phyloP scores from a whole-genome alignment of 2,329 filamentous ascomycete genomes.

The Pseudocercospora vitis region DNA sequence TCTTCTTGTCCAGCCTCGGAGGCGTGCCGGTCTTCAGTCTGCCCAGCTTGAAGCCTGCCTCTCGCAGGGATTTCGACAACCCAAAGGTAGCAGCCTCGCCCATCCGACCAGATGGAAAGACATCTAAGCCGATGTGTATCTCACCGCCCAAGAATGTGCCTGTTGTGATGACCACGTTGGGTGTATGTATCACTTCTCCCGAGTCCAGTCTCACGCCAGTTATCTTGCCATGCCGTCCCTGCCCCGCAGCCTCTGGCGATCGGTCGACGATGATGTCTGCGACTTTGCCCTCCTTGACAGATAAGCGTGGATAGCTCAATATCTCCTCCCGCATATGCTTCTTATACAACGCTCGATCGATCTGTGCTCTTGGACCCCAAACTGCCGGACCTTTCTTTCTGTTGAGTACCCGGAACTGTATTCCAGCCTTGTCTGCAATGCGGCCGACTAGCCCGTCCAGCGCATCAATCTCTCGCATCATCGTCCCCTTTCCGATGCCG shows the following conservation, averaged over 20 bases:
- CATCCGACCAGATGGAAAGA: slow-evolving; percentile 84
- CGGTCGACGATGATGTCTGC: slow-evolving; percentile 82
- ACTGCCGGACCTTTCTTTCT: slow-evolving; percentile 88
- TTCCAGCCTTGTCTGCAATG: slow-evolving; percentile 87
- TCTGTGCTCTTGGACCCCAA: slow-evolving; percentile 95
- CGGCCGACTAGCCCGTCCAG: slow-evolving; percentile 85
- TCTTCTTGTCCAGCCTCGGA: slow-evolving; percentile 76
- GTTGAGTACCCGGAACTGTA: slow-evolving; percentile 93
- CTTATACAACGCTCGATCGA: slow-evolving; percentile 86
- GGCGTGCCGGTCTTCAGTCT: slow-evolving; percentile 95
- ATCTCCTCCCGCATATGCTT: slow-evolving; percentile 89
- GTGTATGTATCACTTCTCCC: slow-evolving; percentile 77
- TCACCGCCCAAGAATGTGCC: slow-evolving; percentile 94
- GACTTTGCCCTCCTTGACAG: slow-evolving; percentile 80
- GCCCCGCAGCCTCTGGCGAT: slow-evolving; percentile 46
- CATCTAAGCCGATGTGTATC: slow-evolving; percentile 85
- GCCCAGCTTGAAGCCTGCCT: slow-evolving; percentile 86
- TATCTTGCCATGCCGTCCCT: slow-evolving; percentile 66
- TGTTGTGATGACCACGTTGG: slow-evolving; percentile 87
- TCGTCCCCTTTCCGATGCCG: slow-evolving; percentile 97
- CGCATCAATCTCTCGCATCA: slow-evolving; percentile 92
- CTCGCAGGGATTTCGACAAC: slow-evolving; percentile 82
- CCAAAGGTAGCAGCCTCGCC: slow-evolving; percentile 92
- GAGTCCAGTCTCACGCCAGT: slow-evolving; percentile 83
- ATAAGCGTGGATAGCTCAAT: slow-evolving; percentile 71